These are phyloP conservation scores for Ceraceosorus guamensis DNA, from an alignment of 1,284 basidiomycete genomes.

Conservation along the genomic window DNA sequence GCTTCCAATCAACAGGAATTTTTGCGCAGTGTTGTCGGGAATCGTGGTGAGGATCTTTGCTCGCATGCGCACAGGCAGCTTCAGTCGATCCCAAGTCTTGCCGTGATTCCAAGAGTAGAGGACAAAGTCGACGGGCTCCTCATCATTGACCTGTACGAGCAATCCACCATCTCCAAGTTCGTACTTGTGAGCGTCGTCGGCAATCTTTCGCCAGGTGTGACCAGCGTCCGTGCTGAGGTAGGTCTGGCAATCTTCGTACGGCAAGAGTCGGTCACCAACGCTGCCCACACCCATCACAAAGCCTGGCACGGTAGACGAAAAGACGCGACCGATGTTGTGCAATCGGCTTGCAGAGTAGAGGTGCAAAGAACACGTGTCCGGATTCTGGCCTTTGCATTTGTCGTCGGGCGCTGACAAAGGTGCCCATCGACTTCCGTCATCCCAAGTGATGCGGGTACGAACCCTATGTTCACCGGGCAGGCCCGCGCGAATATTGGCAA, in stretches of 20 bases:
- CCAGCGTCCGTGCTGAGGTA: constrained; percentile 88
- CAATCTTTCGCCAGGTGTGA: constrained; percentile 72
- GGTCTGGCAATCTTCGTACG: constrained; percentile 86
- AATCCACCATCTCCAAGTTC: constrained; percentile 90
- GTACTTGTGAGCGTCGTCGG: constrained; percentile 76
- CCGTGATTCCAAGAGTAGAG: constrained; percentile 82
- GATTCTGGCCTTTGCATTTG: constrained; percentile 59
- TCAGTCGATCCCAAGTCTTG: constrained; percentile 66
- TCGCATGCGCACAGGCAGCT: constrained; percentile 67
- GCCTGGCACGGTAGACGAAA: constrained; percentile 88
- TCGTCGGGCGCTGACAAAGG: constrained; percentile 61
- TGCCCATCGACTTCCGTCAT: constrained; percentile 81
- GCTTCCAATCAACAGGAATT: constrained; percentile 81
- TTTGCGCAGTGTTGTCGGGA: constrained; percentile 78
- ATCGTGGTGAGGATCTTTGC: constrained; percentile 76
- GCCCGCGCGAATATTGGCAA: constrained; percentile 79
- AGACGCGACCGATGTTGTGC: constrained; percentile 86
- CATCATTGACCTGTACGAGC: constrained; percentile 77
- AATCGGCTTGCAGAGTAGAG: constrained; percentile 82
- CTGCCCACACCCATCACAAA: constrained; percentile 91
- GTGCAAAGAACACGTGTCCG: constrained; percentile 69
- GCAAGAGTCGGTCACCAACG: constrained; percentile 63
- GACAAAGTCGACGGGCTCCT: constrained; percentile 66
- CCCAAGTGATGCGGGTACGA: constrained; percentile 62
- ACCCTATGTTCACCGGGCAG: constrained; percentile 56